Conservation (phyloP, 2,329 filamentous ascomycete species). For the Fusarium xylarioides region DNA sequence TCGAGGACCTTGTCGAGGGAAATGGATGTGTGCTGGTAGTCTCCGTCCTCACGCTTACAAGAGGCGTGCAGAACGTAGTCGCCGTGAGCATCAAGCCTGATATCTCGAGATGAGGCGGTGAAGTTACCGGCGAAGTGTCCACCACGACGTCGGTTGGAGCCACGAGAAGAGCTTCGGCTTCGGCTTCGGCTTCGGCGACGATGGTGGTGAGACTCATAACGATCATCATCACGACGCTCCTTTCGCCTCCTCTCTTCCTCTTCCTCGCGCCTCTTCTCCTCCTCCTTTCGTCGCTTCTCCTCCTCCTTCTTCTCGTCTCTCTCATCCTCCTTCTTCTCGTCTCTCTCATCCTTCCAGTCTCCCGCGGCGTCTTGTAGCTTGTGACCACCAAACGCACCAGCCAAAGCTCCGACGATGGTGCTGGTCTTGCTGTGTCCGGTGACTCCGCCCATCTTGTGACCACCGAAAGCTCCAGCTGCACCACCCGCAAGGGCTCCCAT, state of each 20-base stretch:
- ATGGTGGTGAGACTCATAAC: background rate
- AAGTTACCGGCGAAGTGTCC: conserved; percentile 47
- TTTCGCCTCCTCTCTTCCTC: conserved; percentile 40
- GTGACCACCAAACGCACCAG: conserved; percentile 53
- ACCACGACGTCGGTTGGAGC: conserved; percentile 13
- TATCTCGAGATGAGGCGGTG: conserved; percentile 47
- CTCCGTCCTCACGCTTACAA: conserved; percentile 47
- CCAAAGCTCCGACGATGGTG: conserved; percentile 52
- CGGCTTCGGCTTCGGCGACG: conserved; percentile 4
- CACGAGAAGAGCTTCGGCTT: conserved; percentile 9
- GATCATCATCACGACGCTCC: conserved; percentile 19
- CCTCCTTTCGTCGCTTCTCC: conserved; percentile 41
- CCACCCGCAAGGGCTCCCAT: conserved; percentile 53
- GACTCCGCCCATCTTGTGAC: conserved; percentile 50
- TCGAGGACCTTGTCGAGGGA: conserved; percentile 48
- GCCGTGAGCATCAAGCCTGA: conserved; percentile 47
- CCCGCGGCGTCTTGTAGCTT: conserved; percentile 52
- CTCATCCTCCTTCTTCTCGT: conserved; percentile 50
- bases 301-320: conserved; percentile 48
- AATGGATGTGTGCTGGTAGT: conserved; percentile 47
- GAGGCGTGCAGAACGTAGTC: conserved; percentile 49
- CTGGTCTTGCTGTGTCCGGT: conserved; percentile 45
- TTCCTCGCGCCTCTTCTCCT: conserved; percentile 25
- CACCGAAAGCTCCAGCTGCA: conserved; percentile 52
- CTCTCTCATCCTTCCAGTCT: conserved; percentile 52